Conservation (phyloP, 768 basidiomycete species). For the Rossbeevera mucosa region DNA sequence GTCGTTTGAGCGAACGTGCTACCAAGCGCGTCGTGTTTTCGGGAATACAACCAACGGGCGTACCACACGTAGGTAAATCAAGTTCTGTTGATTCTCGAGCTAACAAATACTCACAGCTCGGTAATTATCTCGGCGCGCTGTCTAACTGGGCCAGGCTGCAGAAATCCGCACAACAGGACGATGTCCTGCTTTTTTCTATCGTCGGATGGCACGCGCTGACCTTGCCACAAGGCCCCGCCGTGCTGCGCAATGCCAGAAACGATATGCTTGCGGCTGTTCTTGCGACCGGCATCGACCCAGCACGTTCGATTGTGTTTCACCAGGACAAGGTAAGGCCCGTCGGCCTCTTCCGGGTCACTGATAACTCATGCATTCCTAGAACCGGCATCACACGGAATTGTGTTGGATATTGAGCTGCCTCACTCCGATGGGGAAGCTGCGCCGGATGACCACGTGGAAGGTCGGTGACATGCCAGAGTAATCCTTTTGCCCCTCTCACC, state of each 20-base stretch:
- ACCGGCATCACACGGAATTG: conserved; percentile 78
- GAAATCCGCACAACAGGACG: conserved; percentile 48
- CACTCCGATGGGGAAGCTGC: conserved; percentile 75
- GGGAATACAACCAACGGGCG: conserved; percentile 91
- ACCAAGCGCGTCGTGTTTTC: conserved; percentile 61
- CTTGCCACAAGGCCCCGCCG: conserved; percentile 75
- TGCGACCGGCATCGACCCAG: conserved; percentile 80
- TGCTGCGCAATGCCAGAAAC: conserved; percentile 55
- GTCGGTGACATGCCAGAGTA: conserved; percentile 34
- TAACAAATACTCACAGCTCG: conserved; percentile 50
- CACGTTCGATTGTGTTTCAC: conserved; percentile 70
- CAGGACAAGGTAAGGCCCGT: conserved; percentile 72
- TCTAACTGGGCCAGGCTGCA: conserved; percentile 87
- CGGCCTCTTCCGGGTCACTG: neutral
- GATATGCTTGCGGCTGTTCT: conserved; percentile 82
- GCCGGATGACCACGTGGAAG: conserved; percentile 97
- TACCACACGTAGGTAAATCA: conserved; percentile 65
- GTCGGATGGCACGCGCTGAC: conserved; percentile 96
- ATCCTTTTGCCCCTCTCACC: neutral
- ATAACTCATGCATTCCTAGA: conserved; percentile 40
- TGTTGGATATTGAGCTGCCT: conserved; percentile 89
- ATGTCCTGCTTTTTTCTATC: conserved; percentile 76
- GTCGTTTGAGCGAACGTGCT: conserved; percentile 4
- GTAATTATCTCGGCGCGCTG: conserved; percentile 90
- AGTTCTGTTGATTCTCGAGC: neutral